Evolutionary conservation across 768 basidiomycete species (phyloP).

Genomic region (Xanthoconium stramineum): DNA sequence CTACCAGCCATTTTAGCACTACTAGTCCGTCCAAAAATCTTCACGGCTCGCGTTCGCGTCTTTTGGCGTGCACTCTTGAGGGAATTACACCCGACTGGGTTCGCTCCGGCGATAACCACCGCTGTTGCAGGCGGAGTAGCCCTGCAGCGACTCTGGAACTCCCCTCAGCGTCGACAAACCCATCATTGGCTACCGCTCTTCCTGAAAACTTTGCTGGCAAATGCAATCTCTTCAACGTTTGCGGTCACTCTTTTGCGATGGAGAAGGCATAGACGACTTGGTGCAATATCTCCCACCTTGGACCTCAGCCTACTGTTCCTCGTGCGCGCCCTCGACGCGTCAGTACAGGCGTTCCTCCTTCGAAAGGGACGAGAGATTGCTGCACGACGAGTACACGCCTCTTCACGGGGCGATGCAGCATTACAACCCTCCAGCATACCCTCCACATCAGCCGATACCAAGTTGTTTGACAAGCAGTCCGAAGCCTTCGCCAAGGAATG

Average conservation of each 20-base stretch:
- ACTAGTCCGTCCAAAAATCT: conserved; percentile 19
- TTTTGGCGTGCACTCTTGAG: conserved; percentile 42
- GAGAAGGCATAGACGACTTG: conserved; percentile 31
- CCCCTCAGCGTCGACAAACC: conserved; percentile 9
- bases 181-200: conserved; percentile 27
- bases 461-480: conserved; percentile 3
- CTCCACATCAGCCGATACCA: not conserved
- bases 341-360: conserved; percentile 51
- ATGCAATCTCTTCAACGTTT: conserved; percentile 53
- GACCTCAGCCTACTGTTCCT: conserved; percentile 66
- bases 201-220: conserved; percentile 57
- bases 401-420: not conserved
- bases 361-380: conserved; percentile 10
- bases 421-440: not conserved
- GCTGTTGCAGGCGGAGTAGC: conserved; percentile 62
- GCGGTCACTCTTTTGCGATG: conserved; percentile 57
- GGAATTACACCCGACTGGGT: conserved; percentile 60
- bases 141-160: conserved; percentile 45
- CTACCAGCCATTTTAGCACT: conserved; percentile 48
- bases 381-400: not conserved
- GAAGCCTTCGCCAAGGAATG: conserved; percentile 29
- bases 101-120: conserved; percentile 65
- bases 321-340: conserved; percentile 66
- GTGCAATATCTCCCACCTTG: conserved; percentile 49
- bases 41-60: conserved; percentile 15